Percentiles rank a stretch among this genome's conserved stretches.
phyloP scores from a whole-genome alignment of 2,329 filamentous ascomycete species.

The Leptographium flavum region DNA sequence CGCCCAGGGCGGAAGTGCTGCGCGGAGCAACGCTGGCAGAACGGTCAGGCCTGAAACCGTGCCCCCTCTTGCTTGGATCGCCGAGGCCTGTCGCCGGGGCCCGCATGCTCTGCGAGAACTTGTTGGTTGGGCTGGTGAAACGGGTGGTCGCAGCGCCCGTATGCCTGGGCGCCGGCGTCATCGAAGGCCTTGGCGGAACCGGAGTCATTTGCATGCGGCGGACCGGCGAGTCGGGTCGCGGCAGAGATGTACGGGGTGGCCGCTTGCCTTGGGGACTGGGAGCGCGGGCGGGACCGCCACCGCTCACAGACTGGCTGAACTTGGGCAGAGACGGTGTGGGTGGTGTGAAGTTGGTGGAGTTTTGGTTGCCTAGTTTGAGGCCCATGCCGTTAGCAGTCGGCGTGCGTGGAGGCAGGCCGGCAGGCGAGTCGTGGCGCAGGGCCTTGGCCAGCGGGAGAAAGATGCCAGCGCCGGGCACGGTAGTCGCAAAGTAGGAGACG shows the following conservation, averaged over 20 bases:
- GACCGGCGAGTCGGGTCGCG: slow-evolving; percentile 75
- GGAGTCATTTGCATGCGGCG: slow-evolving; percentile 53
- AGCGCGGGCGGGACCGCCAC: slow-evolving; percentile 51
- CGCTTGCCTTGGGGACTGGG: slow-evolving; percentile 60
- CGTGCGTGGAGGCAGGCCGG: slow-evolving; percentile 44
- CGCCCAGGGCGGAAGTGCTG: slow-evolving; percentile 45
- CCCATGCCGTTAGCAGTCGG: slow-evolving; percentile 51
- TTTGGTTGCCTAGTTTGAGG: slow-evolving; percentile 39
- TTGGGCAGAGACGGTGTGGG: slow-evolving; percentile 55
- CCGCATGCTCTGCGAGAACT: slow-evolving; percentile 50
- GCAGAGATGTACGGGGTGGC: slow-evolving; percentile 56
- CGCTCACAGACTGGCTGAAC: slow-evolving; percentile 67
- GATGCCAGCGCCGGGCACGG: slow-evolving; percentile 69
- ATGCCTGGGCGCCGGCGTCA: slow-evolving; percentile 34
- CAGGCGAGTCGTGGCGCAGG: slow-evolving; percentile 46
- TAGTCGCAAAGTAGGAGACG: slow-evolving; percentile 68
- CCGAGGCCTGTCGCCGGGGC: slow-evolving; percentile 31
- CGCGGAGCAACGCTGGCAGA: slow-evolving; percentile 39
- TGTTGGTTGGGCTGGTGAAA: slow-evolving; percentile 47
- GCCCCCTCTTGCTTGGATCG: slow-evolving; percentile 39
- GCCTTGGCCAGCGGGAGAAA: slow-evolving; percentile 82
- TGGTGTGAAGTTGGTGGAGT: slow-evolving; percentile 46
- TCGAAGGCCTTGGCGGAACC: slow-evolving; percentile 39
- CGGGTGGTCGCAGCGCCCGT: slow-evolving; percentile 30
- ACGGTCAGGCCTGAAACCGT: slow-evolving; percentile 27